Percentiles rank a stretch among this genome's conserved stretches.
Conservation (phyloP, 2,329 filamentous ascomycete genomes). For the Fusarium zealandicum region DNA sequence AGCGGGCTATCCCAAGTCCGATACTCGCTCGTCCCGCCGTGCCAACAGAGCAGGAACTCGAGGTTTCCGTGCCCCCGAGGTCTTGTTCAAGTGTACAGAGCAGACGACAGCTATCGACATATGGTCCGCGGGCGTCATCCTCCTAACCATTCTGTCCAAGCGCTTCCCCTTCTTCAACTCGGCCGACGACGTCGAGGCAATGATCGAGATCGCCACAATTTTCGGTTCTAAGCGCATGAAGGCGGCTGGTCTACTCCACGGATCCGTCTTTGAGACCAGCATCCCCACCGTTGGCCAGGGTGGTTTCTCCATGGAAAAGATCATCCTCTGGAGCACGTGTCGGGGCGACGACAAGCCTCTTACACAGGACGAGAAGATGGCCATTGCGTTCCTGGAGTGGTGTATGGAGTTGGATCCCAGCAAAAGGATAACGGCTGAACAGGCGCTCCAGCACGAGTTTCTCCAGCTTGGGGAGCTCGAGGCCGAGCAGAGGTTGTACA, state of each 20-base stretch:
- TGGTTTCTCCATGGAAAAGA: constrained; percentile 90
- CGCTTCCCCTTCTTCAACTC: constrained; percentile 99
- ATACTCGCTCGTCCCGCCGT: constrained; percentile 84
- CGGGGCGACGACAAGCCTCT: constrained; percentile 68
- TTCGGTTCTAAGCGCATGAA: constrained; percentile 89
- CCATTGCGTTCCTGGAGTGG: constrained; percentile 73
- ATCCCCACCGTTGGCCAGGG: constrained; percentile 88
- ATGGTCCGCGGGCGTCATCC: constrained; percentile 96
- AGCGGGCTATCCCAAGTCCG: constrained; percentile 84
- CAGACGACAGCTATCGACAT: constrained; percentile 95
- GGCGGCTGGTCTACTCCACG: constrained; percentile 80
- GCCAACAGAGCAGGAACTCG: constrained; percentile 95
- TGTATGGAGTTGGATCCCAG: constrained; percentile 80
- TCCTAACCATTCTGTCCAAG: constrained; percentile 90
- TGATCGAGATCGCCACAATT: constrained; percentile 96
- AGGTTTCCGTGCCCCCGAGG: constrained; percentile 95
- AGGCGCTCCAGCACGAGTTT: constrained; percentile 78
- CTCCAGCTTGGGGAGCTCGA: constrained; percentile 48
- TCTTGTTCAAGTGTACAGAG: constrained; percentile 94
- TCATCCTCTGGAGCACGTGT: constrained; percentile 93
- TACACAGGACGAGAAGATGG: constrained; percentile 72
- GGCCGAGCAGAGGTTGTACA: constrained; percentile 57
- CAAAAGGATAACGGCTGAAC: constrained; percentile 75
- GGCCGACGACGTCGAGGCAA: constrained; percentile 95
- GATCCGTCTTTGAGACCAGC: constrained; percentile 89